Base-by-base conservation (phyloP, 331 rosid species). In the Arachis monticola region DNA sequence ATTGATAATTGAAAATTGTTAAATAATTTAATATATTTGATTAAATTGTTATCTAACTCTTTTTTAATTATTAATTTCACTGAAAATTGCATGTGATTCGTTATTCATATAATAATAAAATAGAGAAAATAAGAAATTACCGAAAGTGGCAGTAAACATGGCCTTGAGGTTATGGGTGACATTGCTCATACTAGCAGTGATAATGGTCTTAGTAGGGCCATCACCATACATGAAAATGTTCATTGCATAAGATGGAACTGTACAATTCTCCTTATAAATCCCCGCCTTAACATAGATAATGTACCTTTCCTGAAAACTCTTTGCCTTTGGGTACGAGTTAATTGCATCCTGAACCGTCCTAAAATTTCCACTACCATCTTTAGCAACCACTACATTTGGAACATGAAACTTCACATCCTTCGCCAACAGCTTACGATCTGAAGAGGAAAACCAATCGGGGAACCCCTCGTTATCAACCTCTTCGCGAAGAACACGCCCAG, bases 181-280 rank as follows among this genome's bases (percentile, higher is more conserved):
- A 35, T 35, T 61, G 72, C 40, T 67, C 76, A 80, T 82, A 12
- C 1, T 11, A 1, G 90, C 90, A 0, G 85, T 88, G 64, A 88
- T 10, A n/a, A 88, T 14, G 67, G 93, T 88, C 53, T 8, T 77
- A 5, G 12, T 10, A 1, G 90, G 80, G 63, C 90, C 90, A 69
- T 88, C 93, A 32, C 93, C 90, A 10, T 69, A 84, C 48, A 88
- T 69, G 45, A 82, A 69, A 4, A 84, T 2, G 27, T 86, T 86
- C 1, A 1, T 55, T 0, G 81, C 73, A 0, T 0, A 0, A 22
- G 78, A 75, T 0, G 81, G 84, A 6, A 86, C 58, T 0, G 9
- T 65, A 50, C 84, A 52, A 55, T 76, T 61, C 75, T 88, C 40
- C 40, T 35, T 35, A 4, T 35, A 35, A 4, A 35, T 35, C 40